These are phyloP conservation scores for Calonectria fujianensis DNA, from an alignment of 2,329 filamentous ascomycete genomes.

Conservation along the genomic window DNA sequence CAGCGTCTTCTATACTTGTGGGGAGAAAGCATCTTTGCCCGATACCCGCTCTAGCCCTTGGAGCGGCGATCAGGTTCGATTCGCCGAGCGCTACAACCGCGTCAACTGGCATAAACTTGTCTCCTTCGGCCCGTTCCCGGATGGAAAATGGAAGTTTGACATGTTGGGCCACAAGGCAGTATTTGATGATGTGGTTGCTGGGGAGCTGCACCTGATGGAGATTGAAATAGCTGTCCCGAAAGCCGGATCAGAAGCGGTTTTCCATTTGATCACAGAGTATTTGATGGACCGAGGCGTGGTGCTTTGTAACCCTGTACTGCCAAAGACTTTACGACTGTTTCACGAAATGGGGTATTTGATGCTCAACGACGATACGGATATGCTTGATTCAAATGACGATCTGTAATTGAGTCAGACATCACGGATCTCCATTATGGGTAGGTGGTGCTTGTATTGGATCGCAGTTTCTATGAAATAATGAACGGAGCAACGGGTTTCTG, in stretches of 20 bases:
- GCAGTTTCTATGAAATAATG: no score
- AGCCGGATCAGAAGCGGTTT: not conserved
- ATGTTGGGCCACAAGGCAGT: not conserved
- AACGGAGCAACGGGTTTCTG: no score
- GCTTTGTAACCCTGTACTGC: not conserved
- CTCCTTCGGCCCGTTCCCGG: not conserved
- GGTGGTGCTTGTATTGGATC: no score
- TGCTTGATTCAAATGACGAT: not conserved
- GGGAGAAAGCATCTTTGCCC: not conserved
- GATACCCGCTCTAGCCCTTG: not conserved
- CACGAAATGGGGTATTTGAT: not conserved
- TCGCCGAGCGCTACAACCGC: not conserved
- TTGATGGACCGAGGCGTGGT: not conserved
- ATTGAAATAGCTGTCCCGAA: not conserved
- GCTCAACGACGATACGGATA: not conserved
- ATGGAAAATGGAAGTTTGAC: slow-evolving; percentile 3
- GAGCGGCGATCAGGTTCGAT: not conserved
- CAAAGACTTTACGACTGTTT: not conserved
- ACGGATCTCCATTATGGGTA: no score
- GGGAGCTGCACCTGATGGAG: not conserved
- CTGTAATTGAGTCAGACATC: not conserved
- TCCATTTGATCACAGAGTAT: not conserved
- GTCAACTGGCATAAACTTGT: not conserved
- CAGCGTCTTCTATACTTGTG: not conserved
- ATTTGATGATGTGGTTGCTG: slow-evolving; percentile 6